A percentile compares a stretch with the other conserved stretches of the same genome.
These are phyloP conservation scores for Fusarium haematococcum DNA, from an alignment of 2,329 filamentous ascomycete genomes.

Conservation along the genomic window DNA sequence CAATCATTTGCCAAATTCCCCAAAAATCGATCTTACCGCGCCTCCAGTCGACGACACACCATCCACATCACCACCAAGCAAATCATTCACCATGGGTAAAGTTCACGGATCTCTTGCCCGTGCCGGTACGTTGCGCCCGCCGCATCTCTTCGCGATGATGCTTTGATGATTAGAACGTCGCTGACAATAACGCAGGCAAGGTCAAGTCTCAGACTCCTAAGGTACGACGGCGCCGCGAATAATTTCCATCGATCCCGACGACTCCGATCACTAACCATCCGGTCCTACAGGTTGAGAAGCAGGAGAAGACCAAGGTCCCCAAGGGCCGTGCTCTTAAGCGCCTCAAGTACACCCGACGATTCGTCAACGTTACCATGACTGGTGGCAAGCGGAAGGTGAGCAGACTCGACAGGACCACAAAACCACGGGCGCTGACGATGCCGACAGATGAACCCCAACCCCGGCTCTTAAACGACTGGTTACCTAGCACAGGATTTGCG, in stretches of 20 bases:
- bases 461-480: slow-evolving; percentile 69
- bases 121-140: slow-evolving; percentile 65
- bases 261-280: slow-evolving; percentile 48
- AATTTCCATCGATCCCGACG: slow-evolving; percentile 37
- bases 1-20: slow-evolving; percentile 54
- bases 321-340: slow-evolving; percentile 99
- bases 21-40: slow-evolving; percentile 47
- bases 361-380: slow-evolving; percentile 97
- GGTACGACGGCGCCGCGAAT: slow-evolving; percentile 65
- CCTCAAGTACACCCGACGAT: slow-evolving; percentile 94
- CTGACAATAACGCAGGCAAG: slow-evolving; percentile 83
- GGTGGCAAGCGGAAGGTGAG: slow-evolving; percentile 98
- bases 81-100: slow-evolving; percentile 81
- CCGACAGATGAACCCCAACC: slow-evolving; percentile 86
- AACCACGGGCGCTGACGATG: slow-evolving; percentile 41
- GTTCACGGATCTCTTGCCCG: slow-evolving; percentile 94
- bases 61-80: slow-evolving; percentile 53
- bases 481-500: slow-evolving; percentile 39
- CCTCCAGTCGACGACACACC: slow-evolving; percentile 46
- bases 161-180: slow-evolving; percentile 22
- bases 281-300: slow-evolving; percentile 76
- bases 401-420: slow-evolving; percentile 15
- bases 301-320: slow-evolving; percentile 97
- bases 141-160: slow-evolving; percentile 15
- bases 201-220: slow-evolving; percentile 97